Base-by-base conservation (phyloP, 2,329 filamentous ascomycete genomes). In the Penicillium sp. region DNA sequence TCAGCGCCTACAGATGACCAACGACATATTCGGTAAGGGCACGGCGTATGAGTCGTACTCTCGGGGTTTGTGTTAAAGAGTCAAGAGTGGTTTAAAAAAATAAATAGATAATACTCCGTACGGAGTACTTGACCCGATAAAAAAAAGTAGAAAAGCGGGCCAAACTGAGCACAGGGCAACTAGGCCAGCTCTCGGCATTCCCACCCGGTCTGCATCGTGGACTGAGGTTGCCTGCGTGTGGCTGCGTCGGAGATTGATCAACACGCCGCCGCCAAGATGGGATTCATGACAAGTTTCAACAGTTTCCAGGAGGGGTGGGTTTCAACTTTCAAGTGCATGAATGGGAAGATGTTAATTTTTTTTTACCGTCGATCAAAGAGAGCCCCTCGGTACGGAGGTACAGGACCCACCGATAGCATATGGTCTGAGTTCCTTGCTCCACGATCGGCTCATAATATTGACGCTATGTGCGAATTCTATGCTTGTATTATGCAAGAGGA, bases 141-240 rank as follows among this genome's bases (percentile, higher is more conserved):
- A 48, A 41, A 55, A 43, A 53, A 57, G 31, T 36, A 36, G 34
- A 55, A 63, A 64, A 65, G 62, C 54, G 62, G 62, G 50, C 61
- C 58, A 60, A 40, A 31, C 34, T 29, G 54, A 61, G 62, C 61
- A 65, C 59, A 57, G 61, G 61, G 59, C 60, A 64, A 63, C 55
- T 55, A 50, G 34, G 40, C 44, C 53, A 51, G 46, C 50, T 38
- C 62, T 60, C 64, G 63, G 64, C 60, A 66, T 64, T 60, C 58
- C 55, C 61, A 63, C 58, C 60, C 59, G 61, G 63, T 53, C 60
- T 65, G 62, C 59, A 60, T 51, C 52, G 54, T 57, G 53, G 58
- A 48, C 56, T 60, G 41, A 50, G 51, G 50, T 60, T 51, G 58
- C 58, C 58, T 60, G 55, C 47, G 54, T 60, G 50, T 60, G 58